Evolutionary conservation across 345 rosid species (phyloP), one percentile per base, ranked within the genome.

Genomic region (Citrus maxima): DNA sequence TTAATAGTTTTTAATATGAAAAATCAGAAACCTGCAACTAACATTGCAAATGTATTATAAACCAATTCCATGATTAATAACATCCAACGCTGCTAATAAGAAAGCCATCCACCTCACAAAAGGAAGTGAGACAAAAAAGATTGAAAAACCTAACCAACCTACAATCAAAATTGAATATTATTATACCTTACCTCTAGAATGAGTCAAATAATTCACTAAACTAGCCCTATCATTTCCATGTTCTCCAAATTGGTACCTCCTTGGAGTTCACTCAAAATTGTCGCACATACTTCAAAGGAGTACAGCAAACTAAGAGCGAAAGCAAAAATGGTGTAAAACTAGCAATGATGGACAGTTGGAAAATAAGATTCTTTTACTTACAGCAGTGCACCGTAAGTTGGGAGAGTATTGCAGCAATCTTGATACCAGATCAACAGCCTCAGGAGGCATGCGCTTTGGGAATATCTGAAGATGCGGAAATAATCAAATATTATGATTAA

Each of bases 321-420:
- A 56, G 40, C 62, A 16, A 8, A 56, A 73, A 42, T 19, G 21
- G 12, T 68, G 34, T 4, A 21, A 5, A 25, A 25, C 25, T 58
- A 56, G 7, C 38, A 79, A 8, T 22, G 59, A 4, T 8, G 10
- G 46, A 25, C 22, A 51, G 34, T 32, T 18, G 42, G 46, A 5
- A 34, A 7, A 68, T 19, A 62, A 62, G 67, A 51, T 54, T 46
- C 76, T 58, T 77, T 77, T 49, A 85, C 97, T 93, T 71, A 96
- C 99, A 84, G 99, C 97, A 3, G 89, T 58, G 80, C 95, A 88
- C n/a, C 99, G 89, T 40, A 94, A 87, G 84, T 89, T 90, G 65
- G 99, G 99, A 63, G 99, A 96, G 88, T 96, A 96, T 78, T 96
- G 99, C 81, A 96, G 91, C 73, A 96, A 87, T 70, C 98, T 93